Base-by-base conservation (phyloP, 2,329 filamentous ascomycete species). In the Trichoderma afroharzianum region DNA sequence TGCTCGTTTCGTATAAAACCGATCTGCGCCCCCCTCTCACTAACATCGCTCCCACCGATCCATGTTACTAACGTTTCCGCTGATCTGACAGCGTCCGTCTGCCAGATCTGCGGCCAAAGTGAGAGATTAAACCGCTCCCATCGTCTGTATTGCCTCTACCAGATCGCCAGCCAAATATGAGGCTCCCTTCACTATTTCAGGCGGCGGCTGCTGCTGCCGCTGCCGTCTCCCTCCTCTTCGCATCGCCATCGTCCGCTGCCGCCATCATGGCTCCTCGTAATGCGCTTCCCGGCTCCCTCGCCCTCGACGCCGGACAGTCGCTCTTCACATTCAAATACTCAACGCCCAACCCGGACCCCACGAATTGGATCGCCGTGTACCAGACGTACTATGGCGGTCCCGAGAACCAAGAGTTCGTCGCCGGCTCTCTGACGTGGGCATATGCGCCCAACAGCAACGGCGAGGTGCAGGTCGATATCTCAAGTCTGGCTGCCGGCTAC, bases 341-440 rank as follows among this genome's bases (percentile, higher is more conserved):
- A 6, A 82, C 80, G 0, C 47, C 74, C 0, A 57, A 74, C 3
- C 72, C 80, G 4, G 72, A 77, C 63, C 36, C 71, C 3, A 76
- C 72, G 18, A 83, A 83, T 73, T 84, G 82, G 82, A 74, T 83
- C 26, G 82, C 79, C 33, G 62, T 83, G 4, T 83, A 80, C 72
- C 71, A 76, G 47, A 73, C 76, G 12, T 76, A 75, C 1, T 78
- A 77, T n/a, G 81, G 81, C 28, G 81, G 78, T 1, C 81, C 82
- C 1, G 76, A 78, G 2, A 75, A 82, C 21, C 76, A 80, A 32
- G 71, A 76, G 53, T 77, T 76, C 18, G 75, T 76, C n/a, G 73
- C 73, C 0, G 72, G 74, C 0, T 79, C 82, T 0, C 70, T 82
- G 12, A 71, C 73, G 5, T 83, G 82, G 82, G 74, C 73, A 0